Percentiles rank a stretch among this genome's conserved stretches.
Conservation (phyloP, 2,329 filamentous ascomycete species). For the Huntiella abstrusa region DNA sequence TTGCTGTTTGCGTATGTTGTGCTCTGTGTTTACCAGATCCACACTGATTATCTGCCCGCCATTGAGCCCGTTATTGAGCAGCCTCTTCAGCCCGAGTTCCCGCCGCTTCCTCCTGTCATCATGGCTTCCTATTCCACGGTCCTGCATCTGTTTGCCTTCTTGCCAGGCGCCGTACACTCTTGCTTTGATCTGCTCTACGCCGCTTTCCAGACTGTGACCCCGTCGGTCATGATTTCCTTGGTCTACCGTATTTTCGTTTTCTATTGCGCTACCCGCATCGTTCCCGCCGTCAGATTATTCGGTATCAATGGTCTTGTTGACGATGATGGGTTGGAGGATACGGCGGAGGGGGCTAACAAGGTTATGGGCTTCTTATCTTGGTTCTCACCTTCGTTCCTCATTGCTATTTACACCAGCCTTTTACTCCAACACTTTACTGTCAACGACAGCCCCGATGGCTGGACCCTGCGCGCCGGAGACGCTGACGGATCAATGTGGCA, state of each 20-base stretch:
- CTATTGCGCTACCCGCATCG: slow-evolving; percentile 88
- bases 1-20: slow-evolving; percentile 92
- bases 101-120: slow-evolving; percentile 88
- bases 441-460: slow-evolving; percentile 51
- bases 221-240: slow-evolving; percentile 86
- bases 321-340: slow-evolving; percentile 67
- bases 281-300: slow-evolving; percentile 76
- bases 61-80: slow-evolving; percentile 36
- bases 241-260: slow-evolving; percentile 88
- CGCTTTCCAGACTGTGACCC: slow-evolving; percentile 86
- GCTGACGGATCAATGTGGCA: slow-evolving; percentile 73
- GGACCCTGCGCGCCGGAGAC: slow-evolving; percentile 70
- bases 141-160: slow-evolving; percentile 59
- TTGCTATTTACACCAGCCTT: slow-evolving; percentile 89
- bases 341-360: slow-evolving; percentile 56
- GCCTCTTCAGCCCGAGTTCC: slow-evolving; percentile 61
- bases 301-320: slow-evolving; percentile 68
- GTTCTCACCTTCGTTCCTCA: slow-evolving; percentile 86
- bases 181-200: slow-evolving; percentile 74
- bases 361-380: slow-evolving; percentile 72
- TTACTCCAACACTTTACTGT: slow-evolving; percentile 89
- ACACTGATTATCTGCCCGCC: slow-evolving; percentile 82
- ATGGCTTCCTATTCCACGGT: slow-evolving; percentile 96
- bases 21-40: slow-evolving; percentile 98
- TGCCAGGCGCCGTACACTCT: slow-evolving; percentile 70